Percentiles rank a stretch among this genome's conserved stretches.
Evolutionary conservation across 768 basidiomycete species (phyloP).

Genomic region (Daedalea quercina): DNA sequence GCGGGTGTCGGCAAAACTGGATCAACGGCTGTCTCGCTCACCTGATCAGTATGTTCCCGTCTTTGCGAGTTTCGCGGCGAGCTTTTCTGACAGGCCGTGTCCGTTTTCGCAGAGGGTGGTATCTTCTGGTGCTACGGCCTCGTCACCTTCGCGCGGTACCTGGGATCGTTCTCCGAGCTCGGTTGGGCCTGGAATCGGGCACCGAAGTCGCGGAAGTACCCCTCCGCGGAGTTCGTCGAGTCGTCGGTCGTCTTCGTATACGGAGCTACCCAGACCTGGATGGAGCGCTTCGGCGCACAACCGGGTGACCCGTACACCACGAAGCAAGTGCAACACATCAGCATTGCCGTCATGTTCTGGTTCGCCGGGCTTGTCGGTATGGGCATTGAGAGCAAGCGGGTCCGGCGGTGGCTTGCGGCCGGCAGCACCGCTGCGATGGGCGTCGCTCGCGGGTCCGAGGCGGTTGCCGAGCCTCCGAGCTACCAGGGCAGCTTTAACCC

Average conservation of each 20-base stretch:
- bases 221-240: slow-evolving; percentile 74
- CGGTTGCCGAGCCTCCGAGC: slow-evolving; percentile 59
- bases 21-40: slow-evolving; percentile 85
- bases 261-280: slow-evolving; percentile 90
- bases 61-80: neutral
- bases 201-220: slow-evolving; percentile 38
- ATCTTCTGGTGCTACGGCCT: slow-evolving; percentile 94
- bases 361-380: slow-evolving; percentile 88
- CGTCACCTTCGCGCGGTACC: slow-evolving; percentile 87
- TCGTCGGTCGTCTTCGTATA: slow-evolving; percentile 81
- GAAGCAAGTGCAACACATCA: slow-evolving; percentile 90
- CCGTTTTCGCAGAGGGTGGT: slow-evolving; percentile 55
- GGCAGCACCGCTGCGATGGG: slow-evolving; percentile 33
- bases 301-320: slow-evolving; percentile 82
- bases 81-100: neutral
- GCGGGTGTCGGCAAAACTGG: slow-evolving; percentile 75
- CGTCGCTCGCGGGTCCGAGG: slow-evolving; percentile 27
- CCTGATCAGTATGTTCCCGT: slow-evolving; percentile 64
- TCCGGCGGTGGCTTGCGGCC: slow-evolving; percentile 71
- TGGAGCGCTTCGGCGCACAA: slow-evolving; percentile 88
- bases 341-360: slow-evolving; percentile 96
- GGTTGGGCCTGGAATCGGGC: slow-evolving; percentile 96
- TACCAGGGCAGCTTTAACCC: slow-evolving; percentile 83
- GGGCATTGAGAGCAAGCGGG: slow-evolving; percentile 72
- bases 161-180: slow-evolving; percentile 76